A percentile compares a stretch with the other conserved stretches of the same genome.
Evolutionary conservation across 1,284 basidiomycete genomes (phyloP).

Genomic region (Pascua guehoae): DNA sequence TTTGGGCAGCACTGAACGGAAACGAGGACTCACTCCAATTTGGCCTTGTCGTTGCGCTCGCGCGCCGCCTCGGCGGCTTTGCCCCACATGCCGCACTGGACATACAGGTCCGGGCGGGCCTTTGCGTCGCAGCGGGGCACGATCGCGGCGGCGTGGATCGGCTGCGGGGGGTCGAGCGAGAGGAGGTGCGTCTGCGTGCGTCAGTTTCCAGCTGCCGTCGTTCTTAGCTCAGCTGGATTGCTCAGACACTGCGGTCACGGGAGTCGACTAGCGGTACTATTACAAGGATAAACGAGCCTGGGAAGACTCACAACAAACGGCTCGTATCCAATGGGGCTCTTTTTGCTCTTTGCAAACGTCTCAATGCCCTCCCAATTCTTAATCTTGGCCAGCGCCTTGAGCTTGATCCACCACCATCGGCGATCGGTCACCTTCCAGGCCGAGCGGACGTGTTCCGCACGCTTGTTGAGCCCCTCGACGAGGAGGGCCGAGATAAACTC

Average conservation of each 20-base stretch:
- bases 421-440: slow-evolving; percentile 92
- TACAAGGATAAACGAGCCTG: neutral
- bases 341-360: slow-evolving; percentile 73
- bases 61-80: slow-evolving; percentile 82
- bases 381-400: slow-evolving; percentile 71
- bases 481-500: slow-evolving; percentile 75
- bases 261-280: neutral
- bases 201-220: neutral
- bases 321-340: slow-evolving; percentile 93
- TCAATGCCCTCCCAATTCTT: slow-evolving; percentile 82
- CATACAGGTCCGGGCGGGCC: slow-evolving; percentile 78
- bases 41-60: slow-evolving; percentile 73
- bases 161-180: slow-evolving; percentile 47
- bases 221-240: too few species aligned
- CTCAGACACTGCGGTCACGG: neutral
- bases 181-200: slow-evolving; percentile 39
- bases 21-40: slow-evolving; percentile 67
- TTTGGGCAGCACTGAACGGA: neutral
- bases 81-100: slow-evolving; percentile 82
- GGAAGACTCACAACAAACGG: slow-evolving; percentile 72
- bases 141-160: slow-evolving; percentile 68
- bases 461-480: slow-evolving; percentile 71
- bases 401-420: slow-evolving; percentile 90
- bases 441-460: slow-evolving; percentile 75
- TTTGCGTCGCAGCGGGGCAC: slow-evolving; percentile 77